Conservation (phyloP, 2,329 filamentous ascomycete species). For the Hirsutella minnesotensis region DNA sequence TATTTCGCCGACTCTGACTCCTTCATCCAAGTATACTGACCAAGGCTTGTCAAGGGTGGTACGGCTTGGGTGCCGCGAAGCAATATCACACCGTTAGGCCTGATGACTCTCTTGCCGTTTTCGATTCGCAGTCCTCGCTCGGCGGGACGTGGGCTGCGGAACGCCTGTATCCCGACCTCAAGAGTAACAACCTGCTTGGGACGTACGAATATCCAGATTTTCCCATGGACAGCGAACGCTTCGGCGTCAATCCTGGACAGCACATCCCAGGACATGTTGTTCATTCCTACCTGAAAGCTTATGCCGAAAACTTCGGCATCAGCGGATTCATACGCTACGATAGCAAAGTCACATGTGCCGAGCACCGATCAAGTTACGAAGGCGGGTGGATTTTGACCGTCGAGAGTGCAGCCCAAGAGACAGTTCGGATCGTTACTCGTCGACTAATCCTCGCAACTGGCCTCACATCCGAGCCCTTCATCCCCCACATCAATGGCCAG, state of each 20-base stretch:
- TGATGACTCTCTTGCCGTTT: constrained; percentile 38
- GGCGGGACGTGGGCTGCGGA: constrained; percentile 62
- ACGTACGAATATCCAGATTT: constrained; percentile 66
- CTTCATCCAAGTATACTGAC: no score
- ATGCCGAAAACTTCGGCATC: constrained; percentile 30
- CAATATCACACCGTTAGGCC: constrained; percentile 49
- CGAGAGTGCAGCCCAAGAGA: constrained; percentile 5
- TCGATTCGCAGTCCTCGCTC: constrained; percentile 44
- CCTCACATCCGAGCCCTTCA: constrained; percentile 33
- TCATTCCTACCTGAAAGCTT: constrained; percentile 34
- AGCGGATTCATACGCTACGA: constrained; percentile 25
- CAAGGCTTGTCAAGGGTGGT: no score
- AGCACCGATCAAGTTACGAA: constrained; percentile 23
- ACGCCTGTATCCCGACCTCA: constrained; percentile 56
- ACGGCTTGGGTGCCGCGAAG: constrained; percentile 49
- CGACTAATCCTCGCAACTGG: constrained; percentile 45
- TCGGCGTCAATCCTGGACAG: constrained; percentile 30
- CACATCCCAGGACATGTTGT: constrained; percentile 36
- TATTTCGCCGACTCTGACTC: not conserved
- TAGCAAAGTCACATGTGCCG: constrained; percentile 28
- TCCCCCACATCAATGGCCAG: constrained; percentile 34
- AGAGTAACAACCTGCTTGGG: constrained; percentile 62
- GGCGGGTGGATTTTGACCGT: constrained; percentile 32
- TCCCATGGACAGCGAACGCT: constrained; percentile 48
- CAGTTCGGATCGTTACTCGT: constrained; percentile 22